phyloP scores from a whole-genome alignment of 768 basidiomycete genomes.

The Neoboletus magnificus region DNA sequence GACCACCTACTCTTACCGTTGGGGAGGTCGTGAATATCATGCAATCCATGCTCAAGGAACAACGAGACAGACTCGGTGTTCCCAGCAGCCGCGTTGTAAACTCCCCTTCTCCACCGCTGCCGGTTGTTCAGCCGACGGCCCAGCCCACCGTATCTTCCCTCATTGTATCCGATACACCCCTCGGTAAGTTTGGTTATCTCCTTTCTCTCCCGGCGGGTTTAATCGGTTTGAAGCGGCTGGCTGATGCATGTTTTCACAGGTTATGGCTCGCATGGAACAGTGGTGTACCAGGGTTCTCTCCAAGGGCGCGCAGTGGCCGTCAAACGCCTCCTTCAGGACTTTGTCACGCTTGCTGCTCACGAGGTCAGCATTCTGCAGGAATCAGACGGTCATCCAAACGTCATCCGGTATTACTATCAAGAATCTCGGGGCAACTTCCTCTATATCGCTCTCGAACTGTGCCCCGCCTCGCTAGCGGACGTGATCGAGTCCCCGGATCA shows the following conservation, averaged over 20 bases:
- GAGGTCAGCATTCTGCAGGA: constrained; percentile 95
- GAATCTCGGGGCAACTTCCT: constrained; percentile 91
- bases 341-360: constrained; percentile 88
- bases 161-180: constrained; percentile 66
- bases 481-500: constrained; percentile 77
- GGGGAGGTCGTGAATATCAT: constrained; percentile 9
- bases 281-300: constrained; percentile 91
- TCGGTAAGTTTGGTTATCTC: constrained; percentile 50
- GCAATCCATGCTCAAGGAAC: constrained; percentile 14
- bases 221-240: neutral
- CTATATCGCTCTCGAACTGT: constrained; percentile 95
- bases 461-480: constrained; percentile 86
- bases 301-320: constrained; percentile 98
- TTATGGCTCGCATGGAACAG: constrained; percentile 94
- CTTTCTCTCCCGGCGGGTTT: neutral
- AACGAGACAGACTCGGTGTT: constrained; percentile 24
- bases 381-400: constrained; percentile 97
- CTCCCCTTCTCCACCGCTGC: constrained; percentile 11
- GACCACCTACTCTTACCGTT: neutral
- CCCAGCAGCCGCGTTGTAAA: constrained; percentile 8
- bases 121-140: constrained; percentile 26
- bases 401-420: constrained; percentile 98
- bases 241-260: constrained; percentile 44
- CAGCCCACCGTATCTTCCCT: constrained; percentile 45
- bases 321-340: constrained; percentile 92